Evolutionary conservation across 2,329 filamentous ascomycete genomes (phyloP).

Genomic region (Calonectria leucothoes): DNA sequence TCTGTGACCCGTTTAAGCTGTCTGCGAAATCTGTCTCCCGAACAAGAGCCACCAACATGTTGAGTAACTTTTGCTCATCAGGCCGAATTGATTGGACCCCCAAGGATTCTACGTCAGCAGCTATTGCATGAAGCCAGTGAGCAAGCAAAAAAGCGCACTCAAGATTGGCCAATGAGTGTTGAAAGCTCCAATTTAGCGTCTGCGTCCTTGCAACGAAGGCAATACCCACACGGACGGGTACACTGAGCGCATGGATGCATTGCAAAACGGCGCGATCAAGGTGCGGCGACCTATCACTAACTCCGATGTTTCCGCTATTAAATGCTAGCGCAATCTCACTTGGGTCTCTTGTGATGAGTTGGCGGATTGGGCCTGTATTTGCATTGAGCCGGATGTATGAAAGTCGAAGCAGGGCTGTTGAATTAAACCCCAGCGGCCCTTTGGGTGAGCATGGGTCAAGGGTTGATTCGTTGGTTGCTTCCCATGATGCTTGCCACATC

Average conservation of each 20-base stretch:
- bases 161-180: slow-evolving; percentile 64
- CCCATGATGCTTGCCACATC: slow-evolving; percentile 65
- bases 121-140: slow-evolving; percentile 51
- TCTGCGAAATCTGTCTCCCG: slow-evolving; percentile 38
- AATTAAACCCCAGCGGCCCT: slow-evolving; percentile 63
- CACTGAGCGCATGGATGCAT: slow-evolving; percentile 65
- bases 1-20: slow-evolving; percentile 25
- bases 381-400: slow-evolving; percentile 42
- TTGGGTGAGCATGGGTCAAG: slow-evolving; percentile 64
- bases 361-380: slow-evolving; percentile 8
- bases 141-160: slow-evolving; percentile 61
- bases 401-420: slow-evolving; percentile 44
- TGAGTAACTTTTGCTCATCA: slow-evolving; percentile 38
- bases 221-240: slow-evolving; percentile 64
- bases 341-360: slow-evolving; percentile 55
- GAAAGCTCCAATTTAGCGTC: slow-evolving; percentile 66
- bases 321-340: slow-evolving; percentile 57
- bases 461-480: slow-evolving; percentile 62
- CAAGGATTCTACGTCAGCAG: slow-evolving; percentile 16
- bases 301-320: slow-evolving; percentile 44
- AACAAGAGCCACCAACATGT: slow-evolving; percentile 35
- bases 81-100: slow-evolving; percentile 8
- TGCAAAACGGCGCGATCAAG: slow-evolving; percentile 63
- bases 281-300: slow-evolving; percentile 50
- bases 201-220: slow-evolving; percentile 64